Percentiles rank a stretch among this genome's conserved stretches.
Conservation (phyloP, 495 filamentous ascomycete species). For the Aspergillus carlsbadensis region DNA sequence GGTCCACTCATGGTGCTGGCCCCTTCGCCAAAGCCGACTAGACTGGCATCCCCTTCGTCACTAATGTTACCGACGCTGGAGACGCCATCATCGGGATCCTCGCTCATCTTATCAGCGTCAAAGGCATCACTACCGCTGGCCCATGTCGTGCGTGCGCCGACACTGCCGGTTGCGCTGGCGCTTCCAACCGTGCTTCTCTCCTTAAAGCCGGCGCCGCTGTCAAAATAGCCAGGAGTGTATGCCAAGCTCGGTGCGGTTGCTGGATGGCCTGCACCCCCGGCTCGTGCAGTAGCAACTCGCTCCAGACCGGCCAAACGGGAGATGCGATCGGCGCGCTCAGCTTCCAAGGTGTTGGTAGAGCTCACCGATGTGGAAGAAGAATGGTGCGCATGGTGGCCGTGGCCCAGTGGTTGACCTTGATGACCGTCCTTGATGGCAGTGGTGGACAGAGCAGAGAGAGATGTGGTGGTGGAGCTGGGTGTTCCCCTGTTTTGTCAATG, state of each 20-base stretch:
- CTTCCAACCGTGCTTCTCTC: constrained; percentile 83
- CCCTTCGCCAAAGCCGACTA: constrained; percentile 87
- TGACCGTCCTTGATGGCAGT: constrained; percentile 94
- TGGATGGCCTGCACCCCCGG: constrained; percentile 35
- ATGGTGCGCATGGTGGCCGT: constrained; percentile 55
- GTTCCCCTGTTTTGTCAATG: constrained; percentile 61
- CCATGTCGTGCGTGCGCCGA: constrained; percentile 75
- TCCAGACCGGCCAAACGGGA: constrained; percentile 86
- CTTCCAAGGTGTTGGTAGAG: constrained; percentile 72
- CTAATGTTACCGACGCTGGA: constrained; percentile 71
- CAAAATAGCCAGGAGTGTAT: constrained; percentile 64
- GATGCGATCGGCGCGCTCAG: constrained; percentile 91
- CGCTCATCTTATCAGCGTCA: constrained; percentile 69
- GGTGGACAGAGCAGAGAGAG: constrained; percentile 81
- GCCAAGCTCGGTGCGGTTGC: constrained; percentile 24
- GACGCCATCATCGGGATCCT: constrained; percentile 62
- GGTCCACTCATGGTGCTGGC: constrained; percentile 76
- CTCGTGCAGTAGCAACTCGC: constrained; percentile 67
- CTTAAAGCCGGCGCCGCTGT: constrained; percentile 56
- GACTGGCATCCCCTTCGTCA: constrained; percentile 70
- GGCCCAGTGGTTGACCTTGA: constrained; percentile 62
- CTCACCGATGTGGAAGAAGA: constrained; percentile 49
- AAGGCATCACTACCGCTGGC: constrained; percentile 62
- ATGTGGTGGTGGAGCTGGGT: constrained; percentile 84
- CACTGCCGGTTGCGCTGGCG: constrained; percentile 73